Base-by-base conservation (phyloP, 2,329 filamentous ascomycete genomes). In the Aspergillus persii region DNA sequence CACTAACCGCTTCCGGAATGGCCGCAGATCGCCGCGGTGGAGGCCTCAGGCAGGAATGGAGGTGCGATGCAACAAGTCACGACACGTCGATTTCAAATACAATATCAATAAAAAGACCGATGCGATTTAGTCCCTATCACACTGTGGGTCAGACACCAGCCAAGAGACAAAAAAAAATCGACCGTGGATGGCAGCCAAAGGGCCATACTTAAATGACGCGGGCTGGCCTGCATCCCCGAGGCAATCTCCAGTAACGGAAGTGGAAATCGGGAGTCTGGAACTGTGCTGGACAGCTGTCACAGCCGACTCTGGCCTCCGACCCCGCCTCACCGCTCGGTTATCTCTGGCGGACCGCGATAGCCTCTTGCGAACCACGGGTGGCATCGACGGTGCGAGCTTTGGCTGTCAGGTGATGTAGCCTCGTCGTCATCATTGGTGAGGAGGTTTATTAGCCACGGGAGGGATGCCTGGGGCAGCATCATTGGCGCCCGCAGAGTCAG, bases 221-320 rank as follows among this genome's bases (percentile, higher is more conserved):
- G 44, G 18, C 18, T 52, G n/a, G 36, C 12, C 36, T n/a, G 11
- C 30, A 56, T 61, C 63, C 66, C 67, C 67, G 67, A 69, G 67
- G 67, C 66, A 64, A 69, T 58, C 27, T 11, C n/a, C 18, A 15
- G n/a, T 12, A 30, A 60, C 67, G 66, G 67, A 63, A 59, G 52
- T 56, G 50, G 53, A 62, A 54, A 56, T 64, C 66, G 66, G 66
- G 66, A 69, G 58, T 66, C 65, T 64, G 62, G 59, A 54, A 60
- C 57, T 53, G 29, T 15, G 27, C 29, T 36, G n/a, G 5, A 18
- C 30, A n/a, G 27, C 48, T 39, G 15, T 49, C 39, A 41, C 58
- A 66, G 65, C 64, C 66, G 66, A 68, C 57, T 50, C 30, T 41
- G 46, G 1, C 23, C 55, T 56, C 64, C 64, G 66, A 63, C 50